A percentile compares a stretch with the other conserved stretches of the same genome.
These are phyloP conservation scores for Knufia petricola DNA, from an alignment of 2,329 filamentous ascomycete genomes.

Conservation along the genomic window DNA sequence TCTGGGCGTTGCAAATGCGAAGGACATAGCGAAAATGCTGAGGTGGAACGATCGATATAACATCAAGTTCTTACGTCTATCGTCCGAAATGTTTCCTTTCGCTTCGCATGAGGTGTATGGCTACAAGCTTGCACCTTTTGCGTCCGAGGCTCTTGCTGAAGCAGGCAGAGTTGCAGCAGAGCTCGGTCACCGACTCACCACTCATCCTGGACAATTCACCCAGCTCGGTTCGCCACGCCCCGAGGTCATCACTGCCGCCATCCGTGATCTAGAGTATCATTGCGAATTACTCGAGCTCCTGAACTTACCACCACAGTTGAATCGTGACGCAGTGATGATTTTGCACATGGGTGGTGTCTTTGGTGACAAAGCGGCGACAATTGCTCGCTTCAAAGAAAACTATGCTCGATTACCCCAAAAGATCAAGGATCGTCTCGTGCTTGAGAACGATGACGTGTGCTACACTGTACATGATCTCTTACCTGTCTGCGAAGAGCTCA, in stretches of 20 bases:
- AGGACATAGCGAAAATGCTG: constrained; percentile 75
- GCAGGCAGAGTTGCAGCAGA: constrained; percentile 67
- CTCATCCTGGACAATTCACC: constrained; percentile 87
- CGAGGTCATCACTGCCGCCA: constrained; percentile 64
- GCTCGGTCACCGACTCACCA: constrained; percentile 75
- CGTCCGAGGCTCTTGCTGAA: constrained; percentile 64
- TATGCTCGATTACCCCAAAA: constrained; percentile 57
- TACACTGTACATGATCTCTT: constrained; percentile 90
- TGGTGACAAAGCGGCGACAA: constrained; percentile 70
- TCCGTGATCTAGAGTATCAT: constrained; percentile 81
- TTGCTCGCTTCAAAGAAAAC: constrained; percentile 68
- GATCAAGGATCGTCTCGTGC: constrained; percentile 70
- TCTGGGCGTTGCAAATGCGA: constrained; percentile 70
- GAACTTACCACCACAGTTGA: constrained; percentile 63
- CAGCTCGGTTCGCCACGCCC: constrained; percentile 75
- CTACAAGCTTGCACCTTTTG: constrained; percentile 76
- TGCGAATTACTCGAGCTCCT: constrained; percentile 73
- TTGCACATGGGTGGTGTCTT: constrained; percentile 87
- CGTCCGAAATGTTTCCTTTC: constrained; percentile 95
- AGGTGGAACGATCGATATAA: constrained; percentile 86
- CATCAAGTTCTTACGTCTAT: constrained; percentile 86
- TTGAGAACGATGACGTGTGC: constrained; percentile 90
- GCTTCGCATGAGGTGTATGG: constrained; percentile 81
- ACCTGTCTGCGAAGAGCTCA: constrained; percentile 83
- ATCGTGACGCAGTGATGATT: constrained; percentile 88